Evolutionary conservation across 1,284 basidiomycete genomes (phyloP), one percentile per base, ranked within the genome.

Genomic region (Sparassis latifolia): DNA sequence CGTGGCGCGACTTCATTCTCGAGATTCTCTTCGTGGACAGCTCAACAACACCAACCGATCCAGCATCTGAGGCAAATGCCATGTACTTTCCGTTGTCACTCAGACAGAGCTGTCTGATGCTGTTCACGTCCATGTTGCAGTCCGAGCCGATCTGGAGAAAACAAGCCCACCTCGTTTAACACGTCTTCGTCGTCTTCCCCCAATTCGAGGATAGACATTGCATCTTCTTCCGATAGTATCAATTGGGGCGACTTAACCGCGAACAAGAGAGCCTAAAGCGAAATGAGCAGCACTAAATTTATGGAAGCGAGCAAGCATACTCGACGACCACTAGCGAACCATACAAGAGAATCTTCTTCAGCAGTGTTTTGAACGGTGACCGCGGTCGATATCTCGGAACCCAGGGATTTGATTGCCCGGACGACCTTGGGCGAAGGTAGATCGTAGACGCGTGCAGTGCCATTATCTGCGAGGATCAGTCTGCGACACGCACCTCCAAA

Each of bases 11-110:
- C 56, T 76, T 82, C 84, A 89, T 86, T 41, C 68, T 73, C 7
- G 62, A 68, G 27, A 84, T 56, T 3, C 58, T 57, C 40, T 69
- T 68, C 3, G 72, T 78, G 7, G 72, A 61, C 3, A 86, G 58
- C 49, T 89, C 82, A 4, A 89, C 60, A 10, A 83, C 69, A 0
- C 86, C 87, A 10, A 88, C 80, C 5, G 62, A 56, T 0, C 88
- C 89, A 20, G 76, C 76, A 63, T 91, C 89, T 28, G 77, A 76
- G 51, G 79, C 78, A 63, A 86, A 89, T 2, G 82, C 85, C 40
- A 90, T 68, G 56, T 75, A 70, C 40, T 72, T 78, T 55, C 76
- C 76, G 56, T 75, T 76, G 28, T 66, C 54, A 63, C 78, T 81
- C 58, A 86, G 58, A 51, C 72, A 70, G 60, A 89, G 75, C 86